phyloP scores from a whole-genome alignment of 2,329 filamentous ascomycete species.

The Beauveria varroae region DNA sequence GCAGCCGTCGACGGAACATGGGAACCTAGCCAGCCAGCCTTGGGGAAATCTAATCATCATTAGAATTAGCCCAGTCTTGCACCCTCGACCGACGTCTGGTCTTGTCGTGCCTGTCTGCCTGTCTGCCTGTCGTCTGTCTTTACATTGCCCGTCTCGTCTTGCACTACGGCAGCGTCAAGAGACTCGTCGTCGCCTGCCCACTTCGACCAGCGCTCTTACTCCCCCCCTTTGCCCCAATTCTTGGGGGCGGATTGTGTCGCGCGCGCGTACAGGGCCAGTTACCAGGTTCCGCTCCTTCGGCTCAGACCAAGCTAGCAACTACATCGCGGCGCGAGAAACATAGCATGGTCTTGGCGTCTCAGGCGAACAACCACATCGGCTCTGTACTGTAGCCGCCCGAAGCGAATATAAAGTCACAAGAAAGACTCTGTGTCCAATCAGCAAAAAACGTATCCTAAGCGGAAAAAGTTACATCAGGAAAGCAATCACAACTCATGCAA shows the following conservation, averaged over 20 bases:
- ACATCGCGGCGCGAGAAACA: neutral
- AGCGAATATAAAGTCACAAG: slow-evolving; percentile 2
- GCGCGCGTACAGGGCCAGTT: neutral
- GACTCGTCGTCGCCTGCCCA: neutral
- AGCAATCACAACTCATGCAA: neutral
- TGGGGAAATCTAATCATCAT: neutral
- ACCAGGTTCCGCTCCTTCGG: neutral
- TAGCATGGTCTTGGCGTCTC: neutral
- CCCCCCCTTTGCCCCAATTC: neutral
- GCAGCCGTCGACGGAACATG: neutral
- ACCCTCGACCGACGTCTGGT: neutral
- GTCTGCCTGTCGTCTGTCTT: neutral
- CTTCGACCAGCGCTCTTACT: neutral
- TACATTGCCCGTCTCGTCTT: neutral
- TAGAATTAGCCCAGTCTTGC: neutral
- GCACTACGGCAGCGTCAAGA: neutral
- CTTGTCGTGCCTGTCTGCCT: neutral
- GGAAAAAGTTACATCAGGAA: neutral
- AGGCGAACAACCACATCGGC: neutral
- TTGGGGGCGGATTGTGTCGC: slow-evolving; percentile 1
- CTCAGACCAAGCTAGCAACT: neutral
- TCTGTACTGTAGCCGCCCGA: slow-evolving; percentile 4
- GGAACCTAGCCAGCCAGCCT: neutral
- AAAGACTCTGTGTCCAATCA: neutral
- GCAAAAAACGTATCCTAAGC: neutral